phyloP scores from a whole-genome alignment of 2,329 filamentous ascomycete species.

The Clarireedia sp. region DNA sequence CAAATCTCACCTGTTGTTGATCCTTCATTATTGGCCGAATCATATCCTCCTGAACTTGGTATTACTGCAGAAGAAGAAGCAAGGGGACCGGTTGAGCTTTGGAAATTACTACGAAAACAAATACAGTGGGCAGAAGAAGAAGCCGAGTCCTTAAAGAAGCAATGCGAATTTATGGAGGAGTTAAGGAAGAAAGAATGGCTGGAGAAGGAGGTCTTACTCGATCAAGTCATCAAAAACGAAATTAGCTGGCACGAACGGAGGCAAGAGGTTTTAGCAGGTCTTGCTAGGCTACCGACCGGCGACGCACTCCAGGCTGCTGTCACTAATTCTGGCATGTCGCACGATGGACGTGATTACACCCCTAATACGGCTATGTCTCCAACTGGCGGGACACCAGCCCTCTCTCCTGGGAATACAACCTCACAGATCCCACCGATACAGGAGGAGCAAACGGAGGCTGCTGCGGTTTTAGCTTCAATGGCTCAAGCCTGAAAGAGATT shows the following conservation, averaged over 20 bases:
- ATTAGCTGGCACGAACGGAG: constrained; percentile 55
- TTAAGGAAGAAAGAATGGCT: constrained; percentile 65
- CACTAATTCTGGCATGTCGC: neutral
- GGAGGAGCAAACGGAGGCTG: constrained; percentile 23
- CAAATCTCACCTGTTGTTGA: constrained; percentile 38
- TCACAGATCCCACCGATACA: constrained; percentile 12
- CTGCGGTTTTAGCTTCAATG: constrained; percentile 23
- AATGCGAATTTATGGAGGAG: constrained; percentile 60
- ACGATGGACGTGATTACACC: constrained; percentile 3
- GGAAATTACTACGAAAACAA: constrained; percentile 53
- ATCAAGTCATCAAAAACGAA: constrained; percentile 62
- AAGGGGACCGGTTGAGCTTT: constrained; percentile 56
- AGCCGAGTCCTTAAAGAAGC: constrained; percentile 51
- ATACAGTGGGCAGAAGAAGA: constrained; percentile 66
- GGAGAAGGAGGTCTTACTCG: constrained; percentile 71
- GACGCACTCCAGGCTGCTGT: constrained; percentile 16
- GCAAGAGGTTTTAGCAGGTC: constrained; percentile 44
- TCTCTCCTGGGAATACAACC: constrained; percentile 2
- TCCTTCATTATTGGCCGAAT: constrained; percentile 27
- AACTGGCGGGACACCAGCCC: neutral
- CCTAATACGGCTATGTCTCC: constrained; percentile 12
- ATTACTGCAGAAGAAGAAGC: constrained; percentile 60
- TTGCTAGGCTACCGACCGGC: constrained; percentile 26
- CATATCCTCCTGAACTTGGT: constrained; percentile 39
- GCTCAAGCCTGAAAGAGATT: constrained; percentile 15